phyloP scores from a whole-genome alignment of 1,284 basidiomycete genomes.

The Apiotrichum laibachii region DNA sequence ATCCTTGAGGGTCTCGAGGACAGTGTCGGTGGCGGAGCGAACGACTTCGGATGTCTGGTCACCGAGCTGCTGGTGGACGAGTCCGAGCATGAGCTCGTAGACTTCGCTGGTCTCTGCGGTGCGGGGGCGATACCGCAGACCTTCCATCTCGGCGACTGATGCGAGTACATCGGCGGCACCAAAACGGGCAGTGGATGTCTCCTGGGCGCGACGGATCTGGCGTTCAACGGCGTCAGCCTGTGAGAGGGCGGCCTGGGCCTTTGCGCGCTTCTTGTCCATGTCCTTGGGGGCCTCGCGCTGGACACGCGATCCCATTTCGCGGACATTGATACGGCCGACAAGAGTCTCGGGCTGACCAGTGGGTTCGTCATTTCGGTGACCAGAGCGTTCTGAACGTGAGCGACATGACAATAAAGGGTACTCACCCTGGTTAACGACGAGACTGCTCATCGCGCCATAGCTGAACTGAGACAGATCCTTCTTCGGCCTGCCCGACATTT shows the following conservation, averaged over 20 bases:
- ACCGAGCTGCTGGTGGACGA: conserved; percentile 78
- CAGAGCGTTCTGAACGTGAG: conserved; percentile 41
- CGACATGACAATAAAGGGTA: conserved; percentile 6
- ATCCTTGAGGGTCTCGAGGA: conserved; percentile 86
- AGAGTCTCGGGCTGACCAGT: conserved; percentile 93
- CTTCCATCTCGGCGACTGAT: conserved; percentile 88
- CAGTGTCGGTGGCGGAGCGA: conserved; percentile 86
- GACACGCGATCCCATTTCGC: conserved; percentile 91
- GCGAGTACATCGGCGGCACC: conserved; percentile 78
- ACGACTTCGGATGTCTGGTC: conserved; percentile 96
- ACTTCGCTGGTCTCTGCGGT: conserved; percentile 92
- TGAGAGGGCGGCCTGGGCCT: conserved; percentile 58
- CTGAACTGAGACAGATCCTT: conserved; percentile 81
- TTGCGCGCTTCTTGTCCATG: conserved; percentile 93
- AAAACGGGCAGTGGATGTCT: conserved; percentile 40
- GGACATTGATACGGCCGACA: conserved; percentile 82
- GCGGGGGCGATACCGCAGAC: conserved; percentile 84
- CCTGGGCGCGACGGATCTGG: conserved; percentile 45
- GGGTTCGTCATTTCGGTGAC: conserved; percentile 82
- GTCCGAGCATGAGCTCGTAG: conserved; percentile 86
- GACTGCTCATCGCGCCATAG: conserved; percentile 82
- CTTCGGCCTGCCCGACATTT: conserved; percentile 46
- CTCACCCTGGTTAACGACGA: conserved; percentile 71
- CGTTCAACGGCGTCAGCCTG: conserved; percentile 53
- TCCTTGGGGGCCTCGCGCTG: conserved; percentile 81